phyloP scores from a whole-genome alignment of 805 yeast genomes.

The Isabelozyma rhagii region DNA sequence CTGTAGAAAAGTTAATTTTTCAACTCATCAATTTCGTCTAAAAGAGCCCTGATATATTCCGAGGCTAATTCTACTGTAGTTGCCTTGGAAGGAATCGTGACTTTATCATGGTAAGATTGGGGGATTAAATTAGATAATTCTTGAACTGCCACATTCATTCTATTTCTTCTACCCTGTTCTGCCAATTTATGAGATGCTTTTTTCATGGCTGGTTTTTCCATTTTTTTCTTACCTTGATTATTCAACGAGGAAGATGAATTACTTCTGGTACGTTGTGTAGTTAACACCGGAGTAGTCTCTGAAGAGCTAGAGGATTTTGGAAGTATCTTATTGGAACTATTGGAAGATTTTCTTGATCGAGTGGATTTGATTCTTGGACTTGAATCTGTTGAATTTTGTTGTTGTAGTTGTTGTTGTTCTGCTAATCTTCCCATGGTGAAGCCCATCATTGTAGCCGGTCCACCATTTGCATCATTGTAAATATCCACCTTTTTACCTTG shows the following conservation, averaged over 20 bases:
- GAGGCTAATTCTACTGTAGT: constrained; percentile 92
- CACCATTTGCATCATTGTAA: constrained; percentile 9
- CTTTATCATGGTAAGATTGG: constrained; percentile 51
- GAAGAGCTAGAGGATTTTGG: constrained; percentile 2
- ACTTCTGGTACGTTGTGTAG: constrained; percentile 9
- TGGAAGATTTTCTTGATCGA: constrained; percentile 10
- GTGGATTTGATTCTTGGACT: constrained; percentile 2
- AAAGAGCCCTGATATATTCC: constrained; percentile 47
- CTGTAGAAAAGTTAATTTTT: neutral
- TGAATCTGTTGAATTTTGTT: constrained; percentile 1
- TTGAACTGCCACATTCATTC: constrained; percentile 83
- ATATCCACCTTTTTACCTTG: constrained; percentile 27
- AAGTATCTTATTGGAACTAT: constrained; percentile 1
- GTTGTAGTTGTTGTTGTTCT: constrained; percentile 19
- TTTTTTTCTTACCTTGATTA: constrained; percentile 5
- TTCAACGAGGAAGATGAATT: constrained; percentile 1
- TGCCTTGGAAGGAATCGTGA: constrained; percentile 79
- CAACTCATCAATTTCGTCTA: neutral
- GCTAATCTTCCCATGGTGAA: constrained; percentile 46
- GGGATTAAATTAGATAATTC: constrained; percentile 73
- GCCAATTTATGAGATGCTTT: constrained; percentile 85
- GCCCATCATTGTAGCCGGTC: constrained; percentile 41
- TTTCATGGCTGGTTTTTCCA: constrained; percentile 40
- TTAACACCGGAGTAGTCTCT: constrained; percentile 3
- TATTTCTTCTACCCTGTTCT: constrained; percentile 91